A percentile compares a stretch with the other conserved stretches of the same genome.
Evolutionary conservation across 805 yeast species (phyloP).

Genomic region (Yarrowia divulgata): DNA sequence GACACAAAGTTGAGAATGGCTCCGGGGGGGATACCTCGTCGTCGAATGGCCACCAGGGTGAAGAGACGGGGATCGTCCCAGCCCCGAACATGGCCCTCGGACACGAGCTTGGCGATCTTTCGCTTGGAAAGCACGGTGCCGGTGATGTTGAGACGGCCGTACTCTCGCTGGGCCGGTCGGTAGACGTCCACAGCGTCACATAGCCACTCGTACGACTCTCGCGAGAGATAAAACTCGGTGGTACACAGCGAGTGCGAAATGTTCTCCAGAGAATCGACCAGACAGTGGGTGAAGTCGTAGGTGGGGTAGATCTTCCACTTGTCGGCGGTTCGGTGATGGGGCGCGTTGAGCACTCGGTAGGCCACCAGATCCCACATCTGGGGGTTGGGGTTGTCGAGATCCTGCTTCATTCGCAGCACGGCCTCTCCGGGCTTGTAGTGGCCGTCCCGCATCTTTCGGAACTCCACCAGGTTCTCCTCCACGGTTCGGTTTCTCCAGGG

Average conservation of each 20-base stretch:
- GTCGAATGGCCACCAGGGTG: constrained; percentile 90
- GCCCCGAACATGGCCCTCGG: constrained; percentile 80
- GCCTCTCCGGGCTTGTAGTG: constrained; percentile 89
- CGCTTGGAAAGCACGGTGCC: constrained; percentile 96
- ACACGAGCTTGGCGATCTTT: constrained; percentile 91
- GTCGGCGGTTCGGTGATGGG: constrained; percentile 95
- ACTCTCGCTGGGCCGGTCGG: constrained; percentile 98
- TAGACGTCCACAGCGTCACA: constrained; percentile 94
- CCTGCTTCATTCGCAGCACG: constrained; percentile 96
- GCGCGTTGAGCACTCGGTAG: constrained; percentile 88
- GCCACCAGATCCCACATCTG: constrained; percentile 99
- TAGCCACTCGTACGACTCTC: constrained; percentile 98
- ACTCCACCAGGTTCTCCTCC: constrained; percentile 79
- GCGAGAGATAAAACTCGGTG: constrained; percentile 87
- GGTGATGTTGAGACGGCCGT: constrained; percentile 92
- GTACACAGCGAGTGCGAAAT: constrained; percentile 96
- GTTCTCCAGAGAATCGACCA: constrained; percentile 96
- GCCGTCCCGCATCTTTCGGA: constrained; percentile 92
- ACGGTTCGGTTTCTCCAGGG: constrained; percentile 72
- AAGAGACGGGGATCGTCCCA: constrained; percentile 99
- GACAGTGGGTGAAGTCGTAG: constrained; percentile 98
- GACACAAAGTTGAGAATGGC: constrained; percentile 92
- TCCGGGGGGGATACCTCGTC: constrained; percentile 99
- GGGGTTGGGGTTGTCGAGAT: constrained; percentile 86
- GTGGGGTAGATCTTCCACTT: constrained; percentile 99